Evolutionary conservation across 176 grass and related monocot genomes (phyloP).

Genomic region (Oryza meyeriana): DNA sequence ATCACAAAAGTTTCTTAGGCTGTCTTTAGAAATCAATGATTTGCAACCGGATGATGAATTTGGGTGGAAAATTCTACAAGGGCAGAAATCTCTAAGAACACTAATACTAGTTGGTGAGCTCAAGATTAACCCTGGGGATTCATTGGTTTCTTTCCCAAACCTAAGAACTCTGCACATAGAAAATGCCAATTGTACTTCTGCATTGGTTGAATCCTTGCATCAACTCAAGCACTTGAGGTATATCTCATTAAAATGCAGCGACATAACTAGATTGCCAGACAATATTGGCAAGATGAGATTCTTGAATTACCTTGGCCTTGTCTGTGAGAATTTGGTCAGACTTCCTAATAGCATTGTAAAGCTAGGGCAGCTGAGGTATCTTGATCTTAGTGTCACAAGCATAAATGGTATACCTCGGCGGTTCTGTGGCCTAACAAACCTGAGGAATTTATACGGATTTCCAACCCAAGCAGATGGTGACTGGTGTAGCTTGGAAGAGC

Average conservation of each 20-base stretch:
- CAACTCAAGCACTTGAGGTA: conserved; percentile 39
- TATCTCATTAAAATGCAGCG: not conserved
- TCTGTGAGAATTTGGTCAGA: not conserved
- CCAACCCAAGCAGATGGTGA: not conserved
- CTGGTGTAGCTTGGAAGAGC: conserved; percentile 17
- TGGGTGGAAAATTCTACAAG: not conserved
- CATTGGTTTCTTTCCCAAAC: not conserved
- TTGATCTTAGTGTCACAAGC: not conserved
- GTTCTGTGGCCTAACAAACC: not conserved
- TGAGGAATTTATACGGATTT: not conserved
- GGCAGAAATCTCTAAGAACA: conserved; percentile 8
- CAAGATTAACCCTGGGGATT: not conserved
- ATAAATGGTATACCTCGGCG: not conserved
- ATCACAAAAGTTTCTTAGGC: not conserved
- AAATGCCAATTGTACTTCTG: not conserved
- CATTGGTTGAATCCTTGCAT: not conserved
- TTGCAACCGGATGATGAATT: not conserved
- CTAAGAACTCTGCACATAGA: conserved; percentile 11
- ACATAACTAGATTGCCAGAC: not conserved
- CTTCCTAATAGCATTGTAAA: not conserved
- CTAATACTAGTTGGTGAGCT: conserved; percentile 23
- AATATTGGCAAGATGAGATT: conserved; percentile 18
- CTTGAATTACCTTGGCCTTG: not conserved
- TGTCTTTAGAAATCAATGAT: not conserved
- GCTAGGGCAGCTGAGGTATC: not conserved